Evolutionary conservation across 495 filamentous ascomycete species (phyloP).

Genomic region (Glonium stellatum): DNA sequence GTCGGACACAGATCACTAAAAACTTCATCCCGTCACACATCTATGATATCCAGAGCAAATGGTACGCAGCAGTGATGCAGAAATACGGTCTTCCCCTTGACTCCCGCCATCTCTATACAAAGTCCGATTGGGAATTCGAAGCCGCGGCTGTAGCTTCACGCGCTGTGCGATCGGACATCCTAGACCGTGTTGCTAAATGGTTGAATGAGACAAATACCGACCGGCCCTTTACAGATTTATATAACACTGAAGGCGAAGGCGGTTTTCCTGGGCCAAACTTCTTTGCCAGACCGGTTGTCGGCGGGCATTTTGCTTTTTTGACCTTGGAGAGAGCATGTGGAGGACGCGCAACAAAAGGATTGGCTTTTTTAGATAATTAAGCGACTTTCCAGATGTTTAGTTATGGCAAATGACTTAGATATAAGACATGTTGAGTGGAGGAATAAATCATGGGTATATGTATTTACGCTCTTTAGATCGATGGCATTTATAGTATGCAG

Average conservation of each 20-base stretch:
- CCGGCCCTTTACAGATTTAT: conserved; percentile 38
- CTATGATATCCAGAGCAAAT: conserved; percentile 37
- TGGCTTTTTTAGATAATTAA: background rate
- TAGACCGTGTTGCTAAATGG: conserved; percentile 36
- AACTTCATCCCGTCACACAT: conserved; percentile 39
- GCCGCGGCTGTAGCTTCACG: conserved; percentile 36
- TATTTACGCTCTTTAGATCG: too few species aligned
- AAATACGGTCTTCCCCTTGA: conserved; percentile 42
- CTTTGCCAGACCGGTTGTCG: conserved; percentile 39
- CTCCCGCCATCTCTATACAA: conserved; percentile 39
- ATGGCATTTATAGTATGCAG: too few species aligned
- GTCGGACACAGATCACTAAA: conserved; percentile 21
- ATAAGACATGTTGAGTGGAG: too few species aligned
- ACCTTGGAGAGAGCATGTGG: conserved; percentile 38
- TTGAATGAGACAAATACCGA: conserved; percentile 39
- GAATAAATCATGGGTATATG: too few species aligned
- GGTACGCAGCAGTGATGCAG: conserved; percentile 37
- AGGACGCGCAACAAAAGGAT: conserved; percentile 15
- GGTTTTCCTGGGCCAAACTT: conserved; percentile 36
- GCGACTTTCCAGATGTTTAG: too few species aligned
- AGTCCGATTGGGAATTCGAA: conserved; percentile 42
- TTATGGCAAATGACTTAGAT: too few species aligned
- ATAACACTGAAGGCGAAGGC: conserved; percentile 37
- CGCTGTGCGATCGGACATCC: conserved; percentile 30
- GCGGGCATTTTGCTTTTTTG: conserved; percentile 40